phyloP scores from a whole-genome alignment of 2,329 filamentous ascomycete genomes.

The Fusarium sp. region DNA sequence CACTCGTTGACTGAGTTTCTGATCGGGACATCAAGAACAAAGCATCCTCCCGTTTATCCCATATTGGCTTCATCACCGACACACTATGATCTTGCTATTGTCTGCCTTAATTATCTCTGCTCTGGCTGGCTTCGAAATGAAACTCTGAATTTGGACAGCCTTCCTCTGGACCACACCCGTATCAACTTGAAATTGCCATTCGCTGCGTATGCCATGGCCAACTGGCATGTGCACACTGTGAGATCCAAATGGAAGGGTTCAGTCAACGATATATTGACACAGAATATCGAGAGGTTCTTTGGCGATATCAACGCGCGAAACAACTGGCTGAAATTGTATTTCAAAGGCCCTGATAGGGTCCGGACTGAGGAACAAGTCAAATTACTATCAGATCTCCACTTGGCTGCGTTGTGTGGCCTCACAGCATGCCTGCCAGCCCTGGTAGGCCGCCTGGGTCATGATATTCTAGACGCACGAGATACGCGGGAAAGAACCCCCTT shows the following conservation, averaged over 20 bases:
- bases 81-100: conserved; percentile 31
- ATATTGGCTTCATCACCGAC: conserved; percentile 22
- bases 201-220: conserved; percentile 19
- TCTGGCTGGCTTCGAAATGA: conserved; percentile 5
- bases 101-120: conserved; percentile 35
- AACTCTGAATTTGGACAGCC: background rate
- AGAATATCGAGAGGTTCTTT: conserved; percentile 18
- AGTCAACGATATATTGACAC: background rate
- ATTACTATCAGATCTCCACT: conserved; percentile 22
- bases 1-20: conserved; percentile 43
- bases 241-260: conserved; percentile 13
- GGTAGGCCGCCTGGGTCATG: background rate
- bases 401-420: conserved; percentile 31
- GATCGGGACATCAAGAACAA: conserved; percentile 19
- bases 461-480: conserved; percentile 2
- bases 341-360: background rate
- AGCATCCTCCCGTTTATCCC: conserved; percentile 14
- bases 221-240: conserved; percentile 27
- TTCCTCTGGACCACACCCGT: background rate
- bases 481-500: background rate
- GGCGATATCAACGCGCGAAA: background rate
- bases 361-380: background rate
- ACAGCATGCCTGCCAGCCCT: conserved; percentile 6
- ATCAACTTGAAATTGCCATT: conserved; percentile 31
- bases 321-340: conserved; percentile 13